Percentiles rank a stretch among this genome's conserved stretches.
Conservation (phyloP, 2,329 filamentous ascomycete genomes). For the Penicillium sp. region DNA sequence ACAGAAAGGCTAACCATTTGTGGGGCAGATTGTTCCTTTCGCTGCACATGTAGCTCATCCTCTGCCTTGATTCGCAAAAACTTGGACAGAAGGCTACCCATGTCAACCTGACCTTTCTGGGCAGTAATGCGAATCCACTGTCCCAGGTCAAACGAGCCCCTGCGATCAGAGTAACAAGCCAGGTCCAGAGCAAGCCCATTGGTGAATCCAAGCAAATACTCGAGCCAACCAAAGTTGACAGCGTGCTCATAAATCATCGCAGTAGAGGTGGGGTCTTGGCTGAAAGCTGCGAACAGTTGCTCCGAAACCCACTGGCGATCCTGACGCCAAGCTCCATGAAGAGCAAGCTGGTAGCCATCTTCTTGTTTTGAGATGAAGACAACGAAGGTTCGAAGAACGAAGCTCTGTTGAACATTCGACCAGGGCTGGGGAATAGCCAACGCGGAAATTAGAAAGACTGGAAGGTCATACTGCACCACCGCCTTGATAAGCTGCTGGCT, state of each 20-base stretch:
- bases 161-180: constrained; percentile 78
- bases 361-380: constrained; percentile 80
- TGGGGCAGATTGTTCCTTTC: constrained; percentile 63
- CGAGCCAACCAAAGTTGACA: constrained; percentile 78
- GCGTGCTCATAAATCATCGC: constrained; percentile 76
- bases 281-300: constrained; percentile 75
- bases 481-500: constrained; percentile 59
- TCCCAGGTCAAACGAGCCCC: constrained; percentile 74
- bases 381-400: constrained; percentile 62
- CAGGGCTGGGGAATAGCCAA: constrained; percentile 51
- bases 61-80: constrained; percentile 84
- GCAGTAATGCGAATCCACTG: constrained; percentile 75
- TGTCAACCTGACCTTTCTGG: constrained; percentile 62
- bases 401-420: constrained; percentile 49
- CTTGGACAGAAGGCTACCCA: constrained; percentile 70
- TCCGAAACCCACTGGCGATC: constrained; percentile 84
- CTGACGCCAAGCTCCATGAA: constrained; percentile 88
- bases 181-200: constrained; percentile 88
- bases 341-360: constrained; percentile 78
- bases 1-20: constrained; percentile 76
- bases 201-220: constrained; percentile 72
- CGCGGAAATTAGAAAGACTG: constrained; percentile 53
- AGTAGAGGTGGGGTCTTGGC: constrained; percentile 66
- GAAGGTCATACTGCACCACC: constrained; percentile 57
- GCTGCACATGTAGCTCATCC: constrained; percentile 73